Evolutionary conservation across 75 land plant species (phyloP).

Genomic region (Picea glauca): DNA sequence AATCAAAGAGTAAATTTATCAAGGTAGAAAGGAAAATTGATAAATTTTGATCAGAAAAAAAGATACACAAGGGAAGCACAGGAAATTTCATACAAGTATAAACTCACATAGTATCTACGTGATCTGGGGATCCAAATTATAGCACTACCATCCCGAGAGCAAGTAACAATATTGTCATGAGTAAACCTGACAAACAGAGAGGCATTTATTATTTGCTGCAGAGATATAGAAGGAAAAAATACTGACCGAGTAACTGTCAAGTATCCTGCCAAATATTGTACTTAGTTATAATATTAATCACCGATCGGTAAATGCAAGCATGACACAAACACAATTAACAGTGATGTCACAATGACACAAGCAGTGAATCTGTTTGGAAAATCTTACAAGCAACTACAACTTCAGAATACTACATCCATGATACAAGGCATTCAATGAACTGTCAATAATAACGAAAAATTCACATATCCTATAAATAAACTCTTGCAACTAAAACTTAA

Average conservation of each 20-base stretch:
- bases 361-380: neutral
- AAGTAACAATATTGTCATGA: constrained; percentile 95
- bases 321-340: constrained; percentile 1
- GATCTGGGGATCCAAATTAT: constrained; percentile 94
- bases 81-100: neutral
- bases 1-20: no score
- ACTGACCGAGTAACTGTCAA: no score
- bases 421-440: no score
- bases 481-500: neutral
- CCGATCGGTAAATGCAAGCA: neutral
- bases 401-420: no score
- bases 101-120: constrained; percentile 72
- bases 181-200: constrained; percentile 54
- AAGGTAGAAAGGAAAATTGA: no score
- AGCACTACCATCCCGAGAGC: constrained; percentile 99
- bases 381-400: neutral
- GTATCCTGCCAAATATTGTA: no score
- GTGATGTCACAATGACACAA: neutral
- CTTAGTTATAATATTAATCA: neutral
- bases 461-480: no score
- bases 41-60: no score
- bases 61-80: neutral
- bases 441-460: no score
- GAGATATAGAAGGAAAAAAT: neutral
- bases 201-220: neutral